Percentiles rank a stretch among this genome's conserved stretches.
Conservation (phyloP, 2,329 filamentous ascomycete genomes). For the Talaromyces islandicus region DNA sequence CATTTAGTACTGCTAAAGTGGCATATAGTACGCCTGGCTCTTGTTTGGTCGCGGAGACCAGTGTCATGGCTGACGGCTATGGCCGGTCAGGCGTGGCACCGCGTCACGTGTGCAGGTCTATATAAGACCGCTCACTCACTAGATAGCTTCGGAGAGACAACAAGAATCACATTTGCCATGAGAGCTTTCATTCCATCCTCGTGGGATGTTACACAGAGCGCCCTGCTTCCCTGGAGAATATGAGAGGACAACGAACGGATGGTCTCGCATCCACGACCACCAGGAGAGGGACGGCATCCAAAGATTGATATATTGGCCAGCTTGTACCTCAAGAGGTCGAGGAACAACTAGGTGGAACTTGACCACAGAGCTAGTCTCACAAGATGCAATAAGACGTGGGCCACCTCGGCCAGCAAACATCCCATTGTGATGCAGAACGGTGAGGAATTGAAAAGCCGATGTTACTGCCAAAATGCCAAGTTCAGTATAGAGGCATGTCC, state of each 20-base stretch:
- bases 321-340: conserved; percentile 16
- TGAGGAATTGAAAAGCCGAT: not conserved
- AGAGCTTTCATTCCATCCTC: too few species aligned
- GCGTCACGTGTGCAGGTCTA: too few species aligned
- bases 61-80: too few species aligned
- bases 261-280: conserved; percentile 18
- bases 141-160: too few species aligned
- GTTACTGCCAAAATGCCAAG: not conserved
- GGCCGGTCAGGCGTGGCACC: too few species aligned
- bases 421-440: not conserved
- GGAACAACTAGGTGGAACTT: conserved; percentile 15
- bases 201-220: too few species aligned
- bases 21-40: too few species aligned
- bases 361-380: not conserved
- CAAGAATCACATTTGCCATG: too few species aligned
- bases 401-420: conserved; percentile 2
- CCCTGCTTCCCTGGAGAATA: conserved; percentile 19
- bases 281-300: conserved; percentile 21
- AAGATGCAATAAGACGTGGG: not conserved
- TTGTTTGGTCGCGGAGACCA: too few species aligned
- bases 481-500: not conserved
- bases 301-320: conserved; percentile 24
- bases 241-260: conserved; percentile 21
- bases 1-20: too few species aligned
- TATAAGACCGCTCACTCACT: too few species aligned